phyloP scores from a whole-genome alignment of 345 rosid genomes.

The Laguncularia racemosa region DNA sequence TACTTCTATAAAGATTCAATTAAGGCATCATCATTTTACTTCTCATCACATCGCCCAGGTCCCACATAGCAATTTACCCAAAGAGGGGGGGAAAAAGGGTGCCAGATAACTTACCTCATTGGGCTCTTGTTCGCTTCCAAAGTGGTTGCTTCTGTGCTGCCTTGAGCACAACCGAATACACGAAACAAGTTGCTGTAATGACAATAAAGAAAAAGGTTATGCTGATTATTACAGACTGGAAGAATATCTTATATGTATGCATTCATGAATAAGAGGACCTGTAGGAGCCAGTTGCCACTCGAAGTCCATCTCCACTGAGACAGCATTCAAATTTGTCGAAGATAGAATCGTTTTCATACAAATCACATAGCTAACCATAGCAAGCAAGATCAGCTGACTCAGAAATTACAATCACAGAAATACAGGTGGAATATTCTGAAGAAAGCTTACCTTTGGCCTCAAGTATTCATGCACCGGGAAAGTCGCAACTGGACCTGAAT shows the following conservation, averaged over 20 bases:
- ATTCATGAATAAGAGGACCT: constrained; percentile 30
- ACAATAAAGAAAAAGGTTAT: not conserved
- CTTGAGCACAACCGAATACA: constrained; percentile 53
- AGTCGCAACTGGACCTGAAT: constrained; percentile 68
- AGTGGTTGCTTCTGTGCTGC: constrained; percentile 43
- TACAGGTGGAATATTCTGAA: constrained; percentile 1
- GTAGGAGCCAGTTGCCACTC: constrained; percentile 73
- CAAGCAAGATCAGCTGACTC: constrained; percentile 10
- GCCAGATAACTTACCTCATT: constrained; percentile 34
- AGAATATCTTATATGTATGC: not conserved
- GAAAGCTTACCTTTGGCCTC: constrained; percentile 54
- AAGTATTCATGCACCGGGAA: constrained; percentile 93
- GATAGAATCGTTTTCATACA: constrained; percentile 63
- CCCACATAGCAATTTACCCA: too few species aligned
- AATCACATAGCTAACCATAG: constrained; percentile 51
- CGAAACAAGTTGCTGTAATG: constrained; percentile 58
- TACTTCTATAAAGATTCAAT: not conserved
- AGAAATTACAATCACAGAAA: constrained; percentile 1
- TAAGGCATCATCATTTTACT: not conserved
- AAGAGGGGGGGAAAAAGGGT: too few species aligned
- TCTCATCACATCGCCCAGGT: not conserved
- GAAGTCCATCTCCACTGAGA: constrained; percentile 50
- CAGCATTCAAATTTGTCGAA: constrained; percentile 62
- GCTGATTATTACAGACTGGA: not conserved
- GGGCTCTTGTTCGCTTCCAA: constrained; percentile 68